Base-by-base conservation (phyloP, 257 asterid genomes). In the Galeopsis tetrahit region DNA sequence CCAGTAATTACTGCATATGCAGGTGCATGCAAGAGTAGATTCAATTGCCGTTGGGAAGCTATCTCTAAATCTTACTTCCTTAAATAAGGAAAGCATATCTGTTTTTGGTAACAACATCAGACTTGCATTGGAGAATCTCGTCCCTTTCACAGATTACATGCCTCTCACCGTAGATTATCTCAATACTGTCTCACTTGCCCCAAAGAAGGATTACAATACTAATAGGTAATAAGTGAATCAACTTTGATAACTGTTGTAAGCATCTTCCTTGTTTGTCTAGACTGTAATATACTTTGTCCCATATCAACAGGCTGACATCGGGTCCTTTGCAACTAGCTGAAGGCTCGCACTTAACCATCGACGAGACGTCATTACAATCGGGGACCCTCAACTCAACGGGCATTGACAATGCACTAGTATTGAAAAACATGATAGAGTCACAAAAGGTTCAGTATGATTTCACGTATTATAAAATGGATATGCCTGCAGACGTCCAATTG, bases 371-470 rank as follows among this genome's bases (percentile, higher is more conserved):
- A 49, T 75, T 89, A 65, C 84, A 86, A 78, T 53, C 85, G 10
- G 97, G 95, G 53, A 86, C 87, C 69, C 96, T 93, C 32, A 85
- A 83, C 79, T 73, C 96, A 48, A 83, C 76, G 5, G 97, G 97
- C 58, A 58, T 81, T 70, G 93, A 88, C 43, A 95, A 95, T 81
- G 84, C 84, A 14, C 80, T 78, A 78, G 79, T 87, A 34, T 77
- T 95, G 32, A 82, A 79, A 64, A 80, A 60, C 81, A 77, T 92
- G 85, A 73, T 87, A 81, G 90, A 88, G 81, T 67, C 66, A 0
- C 98, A 91, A 75, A 87, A 90, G 93, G 96, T 88, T 71, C 94
- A 83, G 78, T 95, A 95, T 77, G 98, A 95, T 76, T 95, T 90
- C 77, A 88, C 91, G 35, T 91, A 87, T 63, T 94, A 94, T 77